Evolutionary conservation across 257 asterid genomes (phyloP).

Genomic region (Parsonsia alboflavescens): DNA sequence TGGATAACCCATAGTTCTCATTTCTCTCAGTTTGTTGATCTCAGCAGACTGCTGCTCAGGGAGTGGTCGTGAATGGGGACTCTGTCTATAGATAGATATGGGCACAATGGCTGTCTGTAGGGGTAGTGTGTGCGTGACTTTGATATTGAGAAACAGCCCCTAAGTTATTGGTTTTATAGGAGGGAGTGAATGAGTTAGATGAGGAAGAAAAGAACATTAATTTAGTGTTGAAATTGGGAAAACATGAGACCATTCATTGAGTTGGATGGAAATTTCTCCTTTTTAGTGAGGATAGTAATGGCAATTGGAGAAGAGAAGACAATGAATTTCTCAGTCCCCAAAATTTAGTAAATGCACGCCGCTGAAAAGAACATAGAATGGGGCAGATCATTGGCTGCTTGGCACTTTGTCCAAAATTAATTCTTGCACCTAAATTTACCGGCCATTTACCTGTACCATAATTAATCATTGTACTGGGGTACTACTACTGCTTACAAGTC

Average conservation of each 20-base stretch:
- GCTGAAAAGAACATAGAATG: not conserved
- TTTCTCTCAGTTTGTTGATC: not conserved
- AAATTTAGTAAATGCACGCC: slow-evolving; percentile 3
- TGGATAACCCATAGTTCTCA: not conserved
- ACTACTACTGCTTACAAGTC: no score
- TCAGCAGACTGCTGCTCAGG: not conserved
- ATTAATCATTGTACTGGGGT: not conserved
- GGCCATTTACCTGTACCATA: not conserved
- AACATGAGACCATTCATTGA: not conserved
- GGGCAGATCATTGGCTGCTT: not conserved
- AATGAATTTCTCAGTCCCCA: no score
- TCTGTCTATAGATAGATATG: not conserved
- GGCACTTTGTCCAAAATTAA: slow-evolving; percentile 10
- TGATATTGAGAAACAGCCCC: not conserved
- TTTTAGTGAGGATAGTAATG: not conserved
- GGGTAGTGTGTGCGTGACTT: not conserved
- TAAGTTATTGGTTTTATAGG: slow-evolving; percentile 1
- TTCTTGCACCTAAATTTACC: slow-evolving; percentile 3
- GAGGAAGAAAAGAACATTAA: not conserved
- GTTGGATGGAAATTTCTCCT: slow-evolving; percentile 4
- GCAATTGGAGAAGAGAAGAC: not conserved
- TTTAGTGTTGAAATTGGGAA: not conserved
- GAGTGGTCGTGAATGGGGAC: not conserved
- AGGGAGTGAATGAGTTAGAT: not conserved
- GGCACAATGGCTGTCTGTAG: not conserved